Percentiles rank a stretch among this genome's conserved stretches.
Conservation (phyloP, 2,329 filamentous ascomycete species). For the Neonectria sp. region DNA sequence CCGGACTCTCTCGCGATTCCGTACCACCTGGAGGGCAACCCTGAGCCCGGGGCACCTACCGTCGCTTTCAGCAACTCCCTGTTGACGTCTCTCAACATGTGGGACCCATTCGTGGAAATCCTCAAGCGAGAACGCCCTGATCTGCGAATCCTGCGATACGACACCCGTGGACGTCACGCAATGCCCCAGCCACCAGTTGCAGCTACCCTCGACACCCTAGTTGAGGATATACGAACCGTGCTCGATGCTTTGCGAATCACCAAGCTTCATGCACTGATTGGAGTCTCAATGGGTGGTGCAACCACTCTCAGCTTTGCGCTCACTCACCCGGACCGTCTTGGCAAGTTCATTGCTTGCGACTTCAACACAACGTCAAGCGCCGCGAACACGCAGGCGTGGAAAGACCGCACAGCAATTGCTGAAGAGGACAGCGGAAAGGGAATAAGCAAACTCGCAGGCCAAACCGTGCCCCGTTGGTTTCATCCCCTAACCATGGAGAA, state of each 20-base stretch:
- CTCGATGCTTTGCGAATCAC: constrained; percentile 79
- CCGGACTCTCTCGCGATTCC: constrained; percentile 78
- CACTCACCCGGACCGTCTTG: constrained; percentile 71
- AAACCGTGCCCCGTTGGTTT: constrained; percentile 86
- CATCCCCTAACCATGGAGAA: constrained; percentile 66
- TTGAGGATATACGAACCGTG: constrained; percentile 76
- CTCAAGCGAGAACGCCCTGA: constrained; percentile 72
- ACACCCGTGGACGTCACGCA: constrained; percentile 77
- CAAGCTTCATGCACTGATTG: constrained; percentile 77
- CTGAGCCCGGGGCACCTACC: constrained; percentile 76
- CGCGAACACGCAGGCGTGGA: constrained; percentile 85
- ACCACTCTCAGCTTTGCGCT: constrained; percentile 83
- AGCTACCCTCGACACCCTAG: constrained; percentile 75
- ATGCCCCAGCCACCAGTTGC: constrained; percentile 64
- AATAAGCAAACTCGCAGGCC: constrained; percentile 76
- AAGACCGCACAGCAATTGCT: constrained; percentile 79
- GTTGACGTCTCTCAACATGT: constrained; percentile 84
- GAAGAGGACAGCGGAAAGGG: constrained; percentile 71
- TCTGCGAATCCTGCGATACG: constrained; percentile 83
- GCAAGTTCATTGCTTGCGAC: constrained; percentile 80
- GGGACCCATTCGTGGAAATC: constrained; percentile 80
- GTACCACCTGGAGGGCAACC: constrained; percentile 82
- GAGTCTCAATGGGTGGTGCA: constrained; percentile 86
- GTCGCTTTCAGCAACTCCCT: constrained; percentile 87
- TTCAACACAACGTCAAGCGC: constrained; percentile 82